phyloP scores from a whole-genome alignment of 495 filamentous ascomycete species.

The Aspergillus carlsbadensis region DNA sequence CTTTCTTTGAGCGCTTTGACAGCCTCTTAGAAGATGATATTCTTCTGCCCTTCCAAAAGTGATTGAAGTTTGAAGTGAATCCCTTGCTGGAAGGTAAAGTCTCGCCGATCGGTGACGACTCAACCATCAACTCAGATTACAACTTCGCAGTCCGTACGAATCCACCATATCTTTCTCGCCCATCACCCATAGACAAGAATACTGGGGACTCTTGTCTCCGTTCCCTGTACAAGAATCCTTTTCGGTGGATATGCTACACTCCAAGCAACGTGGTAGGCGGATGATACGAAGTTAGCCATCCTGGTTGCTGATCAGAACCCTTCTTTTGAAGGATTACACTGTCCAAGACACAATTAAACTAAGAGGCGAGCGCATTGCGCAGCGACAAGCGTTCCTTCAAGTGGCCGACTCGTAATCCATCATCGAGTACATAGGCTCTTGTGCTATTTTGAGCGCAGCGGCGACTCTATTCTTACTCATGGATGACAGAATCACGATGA shows the following conservation, averaged over 20 bases:
- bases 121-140: background rate
- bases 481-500: too few species aligned
- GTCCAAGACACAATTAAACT: background rate
- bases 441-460: background rate
- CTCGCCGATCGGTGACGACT: background rate
- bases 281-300: too few species aligned
- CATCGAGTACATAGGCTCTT: too few species aligned
- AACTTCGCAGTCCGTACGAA: too few species aligned
- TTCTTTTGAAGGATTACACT: background rate
- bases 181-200: too few species aligned
- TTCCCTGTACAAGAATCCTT: too few species aligned
- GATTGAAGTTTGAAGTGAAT: background rate
- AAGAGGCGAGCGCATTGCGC: background rate
- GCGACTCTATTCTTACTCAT: background rate
- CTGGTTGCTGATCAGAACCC: slow-evolving; percentile 1
- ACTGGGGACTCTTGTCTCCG: too few species aligned
- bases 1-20: slow-evolving; percentile 17
- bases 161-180: too few species aligned
- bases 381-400: too few species aligned
- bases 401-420: too few species aligned
- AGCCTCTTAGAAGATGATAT: slow-evolving; percentile 18
- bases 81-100: background rate
- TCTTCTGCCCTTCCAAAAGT: background rate
- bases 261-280: too few species aligned
- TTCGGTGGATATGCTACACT: too few species aligned